A percentile compares a stretch with the other conserved stretches of the same genome.
phyloP scores from a whole-genome alignment of 2,329 filamentous ascomycete genomes.

The Sporothrix schenckii region DNA sequence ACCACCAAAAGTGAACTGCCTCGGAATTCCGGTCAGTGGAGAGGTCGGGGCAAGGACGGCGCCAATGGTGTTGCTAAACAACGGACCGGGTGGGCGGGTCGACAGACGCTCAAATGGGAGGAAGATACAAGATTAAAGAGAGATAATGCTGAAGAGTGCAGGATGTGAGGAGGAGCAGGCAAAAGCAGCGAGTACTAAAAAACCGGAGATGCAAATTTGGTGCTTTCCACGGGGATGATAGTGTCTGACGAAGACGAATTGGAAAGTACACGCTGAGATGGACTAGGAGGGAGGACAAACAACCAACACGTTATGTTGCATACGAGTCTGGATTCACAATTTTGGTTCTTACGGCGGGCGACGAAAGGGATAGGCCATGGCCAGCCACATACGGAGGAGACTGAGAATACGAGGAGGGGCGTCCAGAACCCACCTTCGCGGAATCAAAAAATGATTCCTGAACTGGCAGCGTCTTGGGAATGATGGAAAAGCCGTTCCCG shows the following conservation, averaged over 20 bases:
- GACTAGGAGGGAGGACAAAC: neutral
- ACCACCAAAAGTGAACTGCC: neutral
- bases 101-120: neutral
- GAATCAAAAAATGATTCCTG: neutral
- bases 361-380: neutral
- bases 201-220: neutral
- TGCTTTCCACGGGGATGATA: neutral
- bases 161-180: neutral
- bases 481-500: neutral
- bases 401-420: too few species aligned
- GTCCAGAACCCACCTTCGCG: too few species aligned
- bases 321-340: conserved; percentile 4
- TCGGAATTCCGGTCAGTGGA: conserved; percentile 11
- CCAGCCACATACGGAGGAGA: too few species aligned
- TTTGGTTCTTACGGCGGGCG: neutral
- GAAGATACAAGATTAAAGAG: neutral
- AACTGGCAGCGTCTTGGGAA: conserved; percentile 9
- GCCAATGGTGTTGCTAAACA: conserved; percentile 1
- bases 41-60: neutral
- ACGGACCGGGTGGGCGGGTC: neutral
- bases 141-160: neutral
- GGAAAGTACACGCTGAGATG: neutral
- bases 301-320: neutral
- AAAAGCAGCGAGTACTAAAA: neutral
- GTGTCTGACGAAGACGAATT: neutral